Evolutionary conservation across 2,329 filamentous ascomycete species (phyloP), one percentile per base, ranked within the genome.

Genomic region (Chaetomiaceae sp.): DNA sequence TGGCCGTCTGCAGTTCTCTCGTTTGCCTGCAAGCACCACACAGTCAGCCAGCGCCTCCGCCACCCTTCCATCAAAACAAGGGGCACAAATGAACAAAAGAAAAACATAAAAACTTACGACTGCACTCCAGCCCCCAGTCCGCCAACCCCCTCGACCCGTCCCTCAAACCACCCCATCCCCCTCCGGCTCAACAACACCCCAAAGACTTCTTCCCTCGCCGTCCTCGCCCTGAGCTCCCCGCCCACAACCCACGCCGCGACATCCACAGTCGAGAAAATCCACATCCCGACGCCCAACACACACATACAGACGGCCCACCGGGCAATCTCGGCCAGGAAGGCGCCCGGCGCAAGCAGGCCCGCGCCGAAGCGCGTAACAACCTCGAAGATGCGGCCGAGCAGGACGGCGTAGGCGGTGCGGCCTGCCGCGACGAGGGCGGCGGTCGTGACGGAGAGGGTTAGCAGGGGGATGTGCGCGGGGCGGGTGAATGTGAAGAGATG

Each of bases 141-240:
- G 1, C 81, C 79, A 16, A 89, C 77, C 0, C 91, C 92, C 51
- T 88, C 82, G 33, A 80, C 74, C 47, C 85, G 78, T 16, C 76
- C 73, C 65, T 96, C 90, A 64, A 89, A 96, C 90, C 91, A 97
- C 41, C 78, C 76, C 65, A 94, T 81, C 11, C 92, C 82, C 64
- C 85, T 89, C 5, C 73, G 70, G n/a, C 73, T 69, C n/a, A 95
- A 66, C 32, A 97, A 71, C 2, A 79, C 79, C 1, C 72, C 62
- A 64, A 96, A 96, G 2, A 94, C 69, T 5, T 71, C 73, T 14
- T 77, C 73, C 5, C 90, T 80, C 6, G 83, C 84, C 42, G 71
- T 80, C 29, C 78, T 80, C 0, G 87, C 89, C 60, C 96, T 89
- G 2, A 89, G 63, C 67, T 96, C 91, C 13, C 91, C 89, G 66